Conservation (phyloP, 768 basidiomycete genomes). For the Boletus eberwhitei region DNA sequence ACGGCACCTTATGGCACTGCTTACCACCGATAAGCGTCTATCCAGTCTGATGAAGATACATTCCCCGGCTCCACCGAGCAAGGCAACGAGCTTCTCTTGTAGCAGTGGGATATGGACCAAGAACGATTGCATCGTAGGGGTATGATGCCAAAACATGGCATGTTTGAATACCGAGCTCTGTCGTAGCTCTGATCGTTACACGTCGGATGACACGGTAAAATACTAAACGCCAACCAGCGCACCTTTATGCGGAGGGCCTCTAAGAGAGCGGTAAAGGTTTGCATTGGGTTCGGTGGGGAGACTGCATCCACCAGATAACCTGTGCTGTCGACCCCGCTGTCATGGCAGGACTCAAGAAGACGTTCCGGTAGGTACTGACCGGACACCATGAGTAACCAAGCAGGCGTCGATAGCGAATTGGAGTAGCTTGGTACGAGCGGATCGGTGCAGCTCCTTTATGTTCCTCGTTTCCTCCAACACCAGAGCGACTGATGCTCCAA, state of each 20-base stretch:
- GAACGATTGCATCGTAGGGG: slow-evolving; percentile 49
- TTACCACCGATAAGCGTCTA: slow-evolving; percentile 18
- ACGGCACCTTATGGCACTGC: neutral
- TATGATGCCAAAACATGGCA: slow-evolving; percentile 46
- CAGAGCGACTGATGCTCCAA: slow-evolving; percentile 18
- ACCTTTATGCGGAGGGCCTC: slow-evolving; percentile 37
- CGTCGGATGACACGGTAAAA: neutral
- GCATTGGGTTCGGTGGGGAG: slow-evolving; percentile 30
- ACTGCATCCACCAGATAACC: slow-evolving; percentile 53
- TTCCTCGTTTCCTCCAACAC: slow-evolving; percentile 13
- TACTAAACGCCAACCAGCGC: slow-evolving; percentile 21
- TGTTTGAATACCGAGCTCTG: slow-evolving; percentile 34
- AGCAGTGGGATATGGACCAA: slow-evolving; percentile 42
- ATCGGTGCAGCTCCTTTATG: slow-evolving; percentile 8
- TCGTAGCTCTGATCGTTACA: neutral
- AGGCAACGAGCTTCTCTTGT: slow-evolving; percentile 1
- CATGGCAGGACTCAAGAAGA: neutral
- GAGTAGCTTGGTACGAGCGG: slow-evolving; percentile 10
- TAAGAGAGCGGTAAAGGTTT: slow-evolving; percentile 37
- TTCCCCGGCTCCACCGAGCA: neutral
- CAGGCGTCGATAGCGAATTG: slow-evolving; percentile 40
- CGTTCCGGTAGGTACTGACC: slow-evolving; percentile 31
- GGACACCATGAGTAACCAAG: slow-evolving; percentile 40
- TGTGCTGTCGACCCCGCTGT: slow-evolving; percentile 18
- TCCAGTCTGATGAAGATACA: slow-evolving; percentile 22